These are phyloP conservation scores for Citrullus mucosospermus DNA, from an alignment of 306 rosid species.

Conservation along the genomic window DNA sequence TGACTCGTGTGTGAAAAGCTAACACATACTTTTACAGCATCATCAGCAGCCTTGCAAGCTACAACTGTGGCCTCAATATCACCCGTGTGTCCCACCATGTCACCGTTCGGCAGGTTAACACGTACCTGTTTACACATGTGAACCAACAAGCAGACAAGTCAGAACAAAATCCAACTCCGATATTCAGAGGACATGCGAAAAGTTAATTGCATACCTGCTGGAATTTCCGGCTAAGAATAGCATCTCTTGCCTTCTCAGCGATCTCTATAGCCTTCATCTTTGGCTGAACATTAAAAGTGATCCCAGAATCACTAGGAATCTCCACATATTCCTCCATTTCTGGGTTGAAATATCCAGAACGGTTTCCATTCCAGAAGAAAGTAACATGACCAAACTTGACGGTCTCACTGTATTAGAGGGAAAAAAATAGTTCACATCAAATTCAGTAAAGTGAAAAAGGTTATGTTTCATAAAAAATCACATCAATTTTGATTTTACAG, in stretches of 20 bases:
- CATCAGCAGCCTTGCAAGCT: conserved; percentile 98
- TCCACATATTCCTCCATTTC: conserved; percentile 80
- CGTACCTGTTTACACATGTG: conserved; percentile 46
- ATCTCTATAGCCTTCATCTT: conserved; percentile 87
- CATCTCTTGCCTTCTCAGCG: conserved; percentile 87
- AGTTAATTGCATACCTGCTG: conserved; percentile 33
- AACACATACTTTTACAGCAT: conserved; percentile 67
- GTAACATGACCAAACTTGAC: conserved; percentile 98
- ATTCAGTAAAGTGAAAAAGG: background rate
- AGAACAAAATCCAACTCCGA: background rate
- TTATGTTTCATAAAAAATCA: background rate
- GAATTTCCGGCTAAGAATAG: conserved; percentile 70
- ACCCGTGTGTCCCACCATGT: conserved; percentile 97
- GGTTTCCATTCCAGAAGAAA: conserved; percentile 98
- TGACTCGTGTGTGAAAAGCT: background rate
- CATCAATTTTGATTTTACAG: background rate
- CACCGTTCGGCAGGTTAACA: conserved; percentile 91
- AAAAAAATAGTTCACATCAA: background rate
- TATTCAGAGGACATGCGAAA: background rate
- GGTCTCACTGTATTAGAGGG: conserved; percentile 54
- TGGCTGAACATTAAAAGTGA: conserved; percentile 81
- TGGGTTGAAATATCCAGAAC: conserved; percentile 70
- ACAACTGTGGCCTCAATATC: conserved; percentile 85
- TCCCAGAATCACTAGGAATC: conserved; percentile 88
- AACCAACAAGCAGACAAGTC: background rate